A percentile compares a stretch with the other conserved stretches of the same genome.
phyloP scores from a whole-genome alignment of 805 yeast species.

The Candida multigemmis region DNA sequence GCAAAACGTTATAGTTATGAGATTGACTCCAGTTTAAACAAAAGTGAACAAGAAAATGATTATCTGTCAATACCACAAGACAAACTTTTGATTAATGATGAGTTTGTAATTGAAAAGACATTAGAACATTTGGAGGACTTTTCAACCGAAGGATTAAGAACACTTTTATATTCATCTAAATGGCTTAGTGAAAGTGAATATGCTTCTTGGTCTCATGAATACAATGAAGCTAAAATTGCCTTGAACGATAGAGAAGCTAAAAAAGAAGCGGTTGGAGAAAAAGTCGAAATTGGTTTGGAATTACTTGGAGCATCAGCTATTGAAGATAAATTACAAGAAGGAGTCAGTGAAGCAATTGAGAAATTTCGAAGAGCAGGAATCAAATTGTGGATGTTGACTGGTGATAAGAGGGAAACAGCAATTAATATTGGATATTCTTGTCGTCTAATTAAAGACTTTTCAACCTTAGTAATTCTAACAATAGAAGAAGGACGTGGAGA shows the following conservation, averaged over 20 bases:
- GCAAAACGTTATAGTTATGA: conserved; percentile 45
- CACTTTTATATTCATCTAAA: conserved; percentile 73
- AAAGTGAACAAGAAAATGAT: not conserved
- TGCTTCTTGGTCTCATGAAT: conserved; percentile 56
- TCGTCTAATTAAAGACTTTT: conserved; percentile 83
- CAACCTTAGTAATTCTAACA: conserved; percentile 72
- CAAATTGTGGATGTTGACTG: conserved; percentile 96
- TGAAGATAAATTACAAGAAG: conserved; percentile 92
- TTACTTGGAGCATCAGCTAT: conserved; percentile 92
- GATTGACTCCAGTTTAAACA: conserved; percentile 8
- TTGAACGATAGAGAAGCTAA: conserved; percentile 54
- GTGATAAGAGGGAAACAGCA: conserved; percentile 97
- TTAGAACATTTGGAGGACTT: conserved; percentile 88
- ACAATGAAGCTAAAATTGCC: conserved; percentile 70
- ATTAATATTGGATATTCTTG: conserved; percentile 95
- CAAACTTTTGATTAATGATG: conserved; percentile 57
- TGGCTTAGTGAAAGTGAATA: conserved; percentile 58
- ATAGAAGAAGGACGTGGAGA: conserved; percentile 40
- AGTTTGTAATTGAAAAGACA: conserved; percentile 72
- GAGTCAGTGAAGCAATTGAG: conserved; percentile 94
- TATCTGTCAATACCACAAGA: conserved; percentile 31
- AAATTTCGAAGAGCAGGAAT: conserved; percentile 89
- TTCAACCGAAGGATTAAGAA: conserved; percentile 90
- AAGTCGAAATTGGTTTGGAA: conserved; percentile 59
- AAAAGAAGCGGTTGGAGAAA: conserved; percentile 65